A percentile compares a stretch with the other conserved stretches of the same genome.
phyloP scores from a whole-genome alignment of 805 yeast species.

The Sungouiozyma intestinalis region DNA sequence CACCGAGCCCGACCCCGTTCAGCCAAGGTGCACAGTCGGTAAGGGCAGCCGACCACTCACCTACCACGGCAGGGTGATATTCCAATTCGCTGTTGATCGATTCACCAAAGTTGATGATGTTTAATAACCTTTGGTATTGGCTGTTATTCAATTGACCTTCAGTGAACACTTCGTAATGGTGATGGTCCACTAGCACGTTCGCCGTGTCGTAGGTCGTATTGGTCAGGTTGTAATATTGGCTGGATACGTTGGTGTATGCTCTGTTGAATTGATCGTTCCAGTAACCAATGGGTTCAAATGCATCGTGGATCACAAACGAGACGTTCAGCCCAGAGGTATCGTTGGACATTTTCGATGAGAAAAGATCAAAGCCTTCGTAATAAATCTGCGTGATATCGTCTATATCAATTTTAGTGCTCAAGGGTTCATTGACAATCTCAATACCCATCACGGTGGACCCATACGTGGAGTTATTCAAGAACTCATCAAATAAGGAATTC shows the following conservation, averaged over 20 bases:
- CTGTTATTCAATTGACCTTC: conserved; percentile 44
- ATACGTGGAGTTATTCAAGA: conserved; percentile 27
- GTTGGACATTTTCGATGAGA: conserved; percentile 10
- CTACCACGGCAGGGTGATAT: conserved; percentile 44
- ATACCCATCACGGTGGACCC: conserved; percentile 50
- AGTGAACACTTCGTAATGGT: conserved; percentile 80
- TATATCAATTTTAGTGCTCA: conserved; percentile 41
- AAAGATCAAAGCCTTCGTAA: conserved; percentile 26
- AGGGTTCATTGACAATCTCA: conserved; percentile 64
- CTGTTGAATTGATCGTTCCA: conserved; percentile 41
- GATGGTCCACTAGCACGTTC: conserved; percentile 73
- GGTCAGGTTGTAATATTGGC: conserved; percentile 30
- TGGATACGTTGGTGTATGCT: conserved; percentile 19
- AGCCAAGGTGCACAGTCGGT: conserved; percentile 65
- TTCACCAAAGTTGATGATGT: conserved; percentile 27
- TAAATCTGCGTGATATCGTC: conserved; percentile 24
- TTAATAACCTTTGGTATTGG: conserved; percentile 24
- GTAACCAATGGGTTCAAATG: conserved; percentile 44
- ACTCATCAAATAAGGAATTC: conserved; percentile 39
- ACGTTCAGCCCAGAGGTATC: conserved; percentile 23
- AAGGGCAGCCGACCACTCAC: conserved; percentile 64
- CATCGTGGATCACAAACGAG: conserved; percentile 52
- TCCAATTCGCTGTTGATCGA: conserved; percentile 26
- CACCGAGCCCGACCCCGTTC: conserved; percentile 59
- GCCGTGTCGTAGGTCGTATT: conserved; percentile 34